A percentile compares a stretch with the other conserved stretches of the same genome.
Conservation (phyloP, 1,284 basidiomycete species). For the Pseudozyma tsukubaensis region DNA sequence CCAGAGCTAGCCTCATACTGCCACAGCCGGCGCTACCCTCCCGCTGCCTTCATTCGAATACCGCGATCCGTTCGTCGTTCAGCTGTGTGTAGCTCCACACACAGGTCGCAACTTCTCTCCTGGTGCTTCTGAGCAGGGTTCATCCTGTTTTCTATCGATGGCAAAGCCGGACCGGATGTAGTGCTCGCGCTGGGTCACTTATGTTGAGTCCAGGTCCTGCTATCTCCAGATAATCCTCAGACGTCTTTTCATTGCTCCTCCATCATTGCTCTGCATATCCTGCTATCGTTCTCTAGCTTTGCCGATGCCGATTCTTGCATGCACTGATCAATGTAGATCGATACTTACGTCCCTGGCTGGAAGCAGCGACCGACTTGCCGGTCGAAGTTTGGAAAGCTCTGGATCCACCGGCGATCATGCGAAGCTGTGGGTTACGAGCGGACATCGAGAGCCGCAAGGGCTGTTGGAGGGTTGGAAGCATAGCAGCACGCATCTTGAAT, state of each 20-base stretch:
- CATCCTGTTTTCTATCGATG: too few species aligned
- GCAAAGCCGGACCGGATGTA: too few species aligned
- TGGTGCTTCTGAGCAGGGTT: too few species aligned
- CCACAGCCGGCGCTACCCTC: too few species aligned
- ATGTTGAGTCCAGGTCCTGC: too few species aligned
- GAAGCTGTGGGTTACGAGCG: conserved; percentile 54
- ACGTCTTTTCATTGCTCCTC: neutral
- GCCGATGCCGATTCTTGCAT: neutral
- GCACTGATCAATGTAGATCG: neutral
- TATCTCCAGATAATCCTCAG: too few species aligned
- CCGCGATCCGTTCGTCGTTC: too few species aligned
- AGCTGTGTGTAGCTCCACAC: too few species aligned
- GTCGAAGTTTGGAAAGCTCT: conserved; percentile 51
- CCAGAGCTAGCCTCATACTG: too few species aligned
- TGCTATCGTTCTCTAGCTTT: neutral
- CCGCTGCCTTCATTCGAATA: too few species aligned
- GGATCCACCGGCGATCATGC: conserved; percentile 55
- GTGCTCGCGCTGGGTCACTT: too few species aligned
- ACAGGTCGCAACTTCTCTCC: too few species aligned
- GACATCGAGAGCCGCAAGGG: conserved; percentile 52
- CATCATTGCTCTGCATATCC: neutral
- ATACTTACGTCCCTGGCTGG: conserved; percentile 52
- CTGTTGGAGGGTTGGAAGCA: conserved; percentile 47
- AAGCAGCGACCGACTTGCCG: conserved; percentile 37
- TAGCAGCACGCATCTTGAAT: conserved; percentile 29